Percentiles rank a stretch among this genome's conserved stretches.
Conservation (phyloP, 495 filamentous ascomycete species). For the Letharia columbiana region DNA sequence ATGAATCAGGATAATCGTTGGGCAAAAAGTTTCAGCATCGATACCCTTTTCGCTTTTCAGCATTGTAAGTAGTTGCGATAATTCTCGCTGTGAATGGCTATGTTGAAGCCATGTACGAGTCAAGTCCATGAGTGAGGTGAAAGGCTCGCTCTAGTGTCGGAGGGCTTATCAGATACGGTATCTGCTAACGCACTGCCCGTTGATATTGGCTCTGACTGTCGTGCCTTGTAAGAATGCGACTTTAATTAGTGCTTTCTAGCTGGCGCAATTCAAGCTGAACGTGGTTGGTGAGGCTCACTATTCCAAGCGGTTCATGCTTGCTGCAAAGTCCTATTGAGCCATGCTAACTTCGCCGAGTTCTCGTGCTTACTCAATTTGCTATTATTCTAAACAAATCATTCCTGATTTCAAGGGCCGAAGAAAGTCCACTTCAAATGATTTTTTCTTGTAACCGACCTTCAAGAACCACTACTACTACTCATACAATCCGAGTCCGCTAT, state of each 20-base stretch:
- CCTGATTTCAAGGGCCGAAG: not conserved
- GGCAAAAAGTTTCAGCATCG: slow-evolving; percentile 1
- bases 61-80: not conserved
- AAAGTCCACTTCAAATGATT: not conserved
- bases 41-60: slow-evolving; percentile 10
- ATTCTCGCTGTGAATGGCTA: not conserved
- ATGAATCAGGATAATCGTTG: slow-evolving; percentile 1
- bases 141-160: not conserved
- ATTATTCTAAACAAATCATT: not conserved
- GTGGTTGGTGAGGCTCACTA: no score
- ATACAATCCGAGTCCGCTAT: no score
- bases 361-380: not conserved
- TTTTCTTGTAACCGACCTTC: not conserved
- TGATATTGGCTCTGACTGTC: not conserved
- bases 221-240: not conserved
- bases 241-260: not conserved
- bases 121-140: not conserved
- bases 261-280: not conserved
- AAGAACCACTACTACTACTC: no score
- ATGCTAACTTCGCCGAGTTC: not conserved
- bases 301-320: not conserved
- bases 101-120: not conserved
- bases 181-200: not conserved
- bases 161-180: not conserved
- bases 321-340: not conserved